Evolutionary conservation across 345 rosid genomes (phyloP), one percentile per base, ranked within the genome.

Genomic region (Iberis pinnata): DNA sequence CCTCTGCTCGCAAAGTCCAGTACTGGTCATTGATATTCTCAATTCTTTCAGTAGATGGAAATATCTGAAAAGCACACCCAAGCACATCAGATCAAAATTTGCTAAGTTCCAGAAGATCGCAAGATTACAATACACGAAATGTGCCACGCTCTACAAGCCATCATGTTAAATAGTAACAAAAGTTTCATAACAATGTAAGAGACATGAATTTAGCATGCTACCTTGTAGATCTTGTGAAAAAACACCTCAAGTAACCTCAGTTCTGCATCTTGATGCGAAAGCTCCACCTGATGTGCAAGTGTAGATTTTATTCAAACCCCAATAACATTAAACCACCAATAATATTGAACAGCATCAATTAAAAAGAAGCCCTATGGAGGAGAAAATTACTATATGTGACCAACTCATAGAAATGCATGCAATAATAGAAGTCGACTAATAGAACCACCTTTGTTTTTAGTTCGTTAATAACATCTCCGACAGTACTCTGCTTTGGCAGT

Each of bases 11-110:
- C 38, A 92, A 61, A 32, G 97, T 92, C 98, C 97, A 92, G 69
- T 88, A 92, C 67, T 88, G 95, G 61, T 92, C 98, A 81, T 88
- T 88, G 58, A 92, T 92, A 59, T 85, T 92, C 79, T 92, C 98
- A 50, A 92, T 92, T 71, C 69, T 85, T 72, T 92, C 98, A 71
- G 62, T 67, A 26, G 79, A 70, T 15, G 95, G 81, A 73, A 88
- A 92, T 43, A 81, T 81, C 98, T 92, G 88, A 58, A 76, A 62
- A 27, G 36, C 45, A 13, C 14, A 61, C 6, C 43, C 29, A 53
- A 18, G 26, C 24, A 63, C 12, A 60, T 40, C 41, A 26, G 35
- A 60, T 47, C 15, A 22, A 40, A 60, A 32, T 16, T 59, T 29
- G 31, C 46, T 7, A 27, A 36, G 26, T 58, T 38, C 24, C 39